Conservation (phyloP, 768 basidiomycete species). For the Leccinum disarticulatum region DNA sequence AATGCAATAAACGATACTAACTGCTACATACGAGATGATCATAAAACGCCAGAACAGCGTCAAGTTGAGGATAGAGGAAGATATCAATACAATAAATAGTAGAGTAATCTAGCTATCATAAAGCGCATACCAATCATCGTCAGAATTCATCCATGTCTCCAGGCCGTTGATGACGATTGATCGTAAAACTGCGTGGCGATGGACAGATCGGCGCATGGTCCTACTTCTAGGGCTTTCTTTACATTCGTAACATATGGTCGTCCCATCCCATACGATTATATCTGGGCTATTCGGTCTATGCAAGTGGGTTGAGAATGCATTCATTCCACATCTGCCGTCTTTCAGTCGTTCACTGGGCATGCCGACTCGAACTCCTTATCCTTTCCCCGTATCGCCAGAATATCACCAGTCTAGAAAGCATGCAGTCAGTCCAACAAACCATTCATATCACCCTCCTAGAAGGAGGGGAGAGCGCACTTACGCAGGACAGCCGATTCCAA, state of each 20-base stretch:
- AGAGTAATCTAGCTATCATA: neutral
- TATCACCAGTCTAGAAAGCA: conserved; percentile 38
- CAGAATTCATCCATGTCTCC: neutral
- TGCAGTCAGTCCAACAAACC: conserved; percentile 31
- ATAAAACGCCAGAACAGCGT: neutral
- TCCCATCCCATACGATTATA: neutral
- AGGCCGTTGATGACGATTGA: neutral
- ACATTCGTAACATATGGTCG: neutral
- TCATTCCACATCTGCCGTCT: neutral
- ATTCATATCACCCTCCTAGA: neutral
- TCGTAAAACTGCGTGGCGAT: neutral
- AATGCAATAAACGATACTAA: neutral
- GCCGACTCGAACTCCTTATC: conserved; percentile 50
- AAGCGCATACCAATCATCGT: neutral
- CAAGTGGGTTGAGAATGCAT: neutral
- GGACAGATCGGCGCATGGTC: neutral
- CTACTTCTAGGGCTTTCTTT: neutral
- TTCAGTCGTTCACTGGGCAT: conserved; percentile 25
- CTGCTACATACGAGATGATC: neutral
- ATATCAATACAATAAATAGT: neutral
- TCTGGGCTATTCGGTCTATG: neutral
- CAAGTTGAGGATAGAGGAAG: neutral
- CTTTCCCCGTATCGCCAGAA: conserved; percentile 48
- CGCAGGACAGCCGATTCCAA: conserved; percentile 61
- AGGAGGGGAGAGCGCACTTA: conserved; percentile 13